Percentiles rank a stretch among this genome's conserved stretches.
These are phyloP conservation scores for Aspergillus sergii DNA, from an alignment of 2,329 filamentous ascomycete species.

Conservation along the genomic window DNA sequence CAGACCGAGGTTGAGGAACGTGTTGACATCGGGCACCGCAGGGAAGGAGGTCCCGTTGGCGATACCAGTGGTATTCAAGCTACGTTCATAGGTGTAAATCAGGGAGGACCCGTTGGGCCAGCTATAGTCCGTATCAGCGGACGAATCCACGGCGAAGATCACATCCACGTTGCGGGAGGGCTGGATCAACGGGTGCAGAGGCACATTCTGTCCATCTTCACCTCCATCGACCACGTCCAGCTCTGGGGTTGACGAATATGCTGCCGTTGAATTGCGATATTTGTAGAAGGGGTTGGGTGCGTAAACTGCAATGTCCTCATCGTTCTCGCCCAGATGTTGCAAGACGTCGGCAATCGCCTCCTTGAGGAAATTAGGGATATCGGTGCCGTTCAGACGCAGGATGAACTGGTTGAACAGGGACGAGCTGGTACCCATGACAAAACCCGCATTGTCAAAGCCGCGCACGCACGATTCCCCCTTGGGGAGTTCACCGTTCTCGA, in stretches of 20 bases:
- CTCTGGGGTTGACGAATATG: conserved; percentile 53
- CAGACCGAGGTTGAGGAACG: conserved; percentile 75
- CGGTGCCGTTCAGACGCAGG: conserved; percentile 61
- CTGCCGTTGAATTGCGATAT: conserved; percentile 57
- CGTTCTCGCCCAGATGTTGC: conserved; percentile 55
- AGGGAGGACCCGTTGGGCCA: conserved; percentile 80
- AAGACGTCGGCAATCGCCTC: conserved; percentile 58
- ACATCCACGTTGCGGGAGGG: conserved; percentile 73
- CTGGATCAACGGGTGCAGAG: conserved; percentile 75
- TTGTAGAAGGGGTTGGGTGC: conserved; percentile 70
- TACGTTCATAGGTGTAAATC: conserved; percentile 73
- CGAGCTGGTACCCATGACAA: conserved; percentile 81
- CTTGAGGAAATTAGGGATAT: conserved; percentile 55
- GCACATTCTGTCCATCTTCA: conserved; percentile 76
- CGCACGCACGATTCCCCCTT: conserved; percentile 64
- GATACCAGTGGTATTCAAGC: conserved; percentile 55
- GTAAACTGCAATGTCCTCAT: conserved; percentile 75
- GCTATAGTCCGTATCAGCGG: conserved; percentile 67
- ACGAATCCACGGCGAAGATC: conserved; percentile 78
- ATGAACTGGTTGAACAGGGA: conserved; percentile 82
- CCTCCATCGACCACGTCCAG: conserved; percentile 76
- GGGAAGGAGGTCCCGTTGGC: conserved; percentile 73
- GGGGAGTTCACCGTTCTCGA: conserved; percentile 63
- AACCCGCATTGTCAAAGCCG: conserved; percentile 82
- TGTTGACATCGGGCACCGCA: conserved; percentile 70